A percentile compares a stretch with the other conserved stretches of the same genome.
Evolutionary conservation across 2,329 filamentous ascomycete genomes (phyloP).

Genomic region (Torrubiella hemipterigena): DNA sequence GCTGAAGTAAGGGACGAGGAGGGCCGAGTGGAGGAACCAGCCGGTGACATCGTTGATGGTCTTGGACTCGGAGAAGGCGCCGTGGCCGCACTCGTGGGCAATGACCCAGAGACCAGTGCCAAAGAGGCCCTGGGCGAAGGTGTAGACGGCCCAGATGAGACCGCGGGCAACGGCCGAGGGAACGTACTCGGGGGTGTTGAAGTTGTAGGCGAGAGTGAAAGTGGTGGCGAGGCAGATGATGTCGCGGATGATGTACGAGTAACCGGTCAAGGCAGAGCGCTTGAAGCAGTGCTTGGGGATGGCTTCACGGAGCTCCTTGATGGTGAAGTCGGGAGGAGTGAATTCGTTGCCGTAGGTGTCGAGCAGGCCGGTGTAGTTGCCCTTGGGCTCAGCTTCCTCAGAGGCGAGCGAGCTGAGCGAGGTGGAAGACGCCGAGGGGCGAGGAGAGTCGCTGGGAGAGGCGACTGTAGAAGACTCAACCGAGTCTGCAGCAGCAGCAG

Average conservation of each 20-base stretch:
- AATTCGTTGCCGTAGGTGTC: constrained; percentile 96
- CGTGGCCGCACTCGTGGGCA: constrained; percentile 95
- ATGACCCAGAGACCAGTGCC: constrained; percentile 92
- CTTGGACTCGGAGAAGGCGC: constrained; percentile 90
- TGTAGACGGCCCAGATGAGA: constrained; percentile 52
- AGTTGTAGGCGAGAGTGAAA: constrained; percentile 84
- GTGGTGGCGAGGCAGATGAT: constrained; percentile 57
- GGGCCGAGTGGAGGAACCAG: constrained; percentile 78
- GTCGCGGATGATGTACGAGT: constrained; percentile 79
- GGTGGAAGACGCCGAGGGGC: constrained; percentile 64
- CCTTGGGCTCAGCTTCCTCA: constrained; percentile 32
- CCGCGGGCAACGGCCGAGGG: constrained; percentile 57
- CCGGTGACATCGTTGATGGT: constrained; percentile 83
- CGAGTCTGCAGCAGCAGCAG: constrained; percentile 37
- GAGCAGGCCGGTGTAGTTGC: constrained; percentile 53
- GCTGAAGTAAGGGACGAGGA: constrained; percentile 94
- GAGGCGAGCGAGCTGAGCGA: constrained; percentile 85
- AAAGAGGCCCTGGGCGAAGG: constrained; percentile 81
- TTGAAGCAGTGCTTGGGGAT: constrained; percentile 97
- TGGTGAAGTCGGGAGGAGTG: constrained; percentile 85
- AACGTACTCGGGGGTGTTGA: constrained; percentile 72
- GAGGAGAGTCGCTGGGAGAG: constrained; percentile 48
- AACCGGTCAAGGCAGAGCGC: constrained; percentile 63
- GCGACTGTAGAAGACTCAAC: constrained; percentile 43
- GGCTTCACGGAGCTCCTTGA: constrained; percentile 93